Evolutionary conservation across 441 rosid species (phyloP).

Genomic region (Aleurites moluccanus): DNA sequence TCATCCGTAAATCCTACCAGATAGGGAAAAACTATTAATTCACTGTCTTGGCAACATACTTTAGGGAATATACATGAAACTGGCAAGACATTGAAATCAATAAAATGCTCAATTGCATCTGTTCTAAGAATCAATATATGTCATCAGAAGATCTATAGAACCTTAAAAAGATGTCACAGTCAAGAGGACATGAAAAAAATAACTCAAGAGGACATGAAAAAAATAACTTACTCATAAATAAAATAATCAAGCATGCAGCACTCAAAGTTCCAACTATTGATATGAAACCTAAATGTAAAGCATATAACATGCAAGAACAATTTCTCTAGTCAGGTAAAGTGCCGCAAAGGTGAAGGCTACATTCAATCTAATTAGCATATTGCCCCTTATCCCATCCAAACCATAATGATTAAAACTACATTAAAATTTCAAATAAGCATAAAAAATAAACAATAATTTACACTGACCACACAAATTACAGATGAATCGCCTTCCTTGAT

Average conservation of each 20-base stretch:
- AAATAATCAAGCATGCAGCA: conserved; percentile 1
- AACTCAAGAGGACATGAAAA: not conserved
- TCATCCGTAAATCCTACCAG: conserved; percentile 81
- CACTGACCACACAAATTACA: conserved; percentile 80
- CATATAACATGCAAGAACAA: not conserved
- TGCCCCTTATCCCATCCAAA: not conserved
- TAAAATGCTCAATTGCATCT: conserved; percentile 10
- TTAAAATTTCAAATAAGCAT: not conserved
- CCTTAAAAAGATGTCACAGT: not conserved
- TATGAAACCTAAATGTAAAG: not conserved
- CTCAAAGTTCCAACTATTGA: conserved; percentile 5
- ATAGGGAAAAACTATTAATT: conserved; percentile 18
- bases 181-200: not conserved
- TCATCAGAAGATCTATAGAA: not conserved
- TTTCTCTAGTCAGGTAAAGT: not conserved
- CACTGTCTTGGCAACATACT: conserved; percentile 20
- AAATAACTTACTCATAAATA: not conserved
- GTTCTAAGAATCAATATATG: not conserved
- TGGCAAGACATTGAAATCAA: not conserved
- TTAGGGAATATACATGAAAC: conserved; percentile 10
- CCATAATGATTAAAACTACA: not conserved
- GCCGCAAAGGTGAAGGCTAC: not conserved
- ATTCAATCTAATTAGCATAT: not conserved
- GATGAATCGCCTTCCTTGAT: conserved; percentile 74
- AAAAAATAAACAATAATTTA: not conserved